A percentile compares a stretch with the other conserved stretches of the same genome.
phyloP scores from a whole-genome alignment of 495 filamentous ascomycete species.

The Talaromyces borbonicus region DNA sequence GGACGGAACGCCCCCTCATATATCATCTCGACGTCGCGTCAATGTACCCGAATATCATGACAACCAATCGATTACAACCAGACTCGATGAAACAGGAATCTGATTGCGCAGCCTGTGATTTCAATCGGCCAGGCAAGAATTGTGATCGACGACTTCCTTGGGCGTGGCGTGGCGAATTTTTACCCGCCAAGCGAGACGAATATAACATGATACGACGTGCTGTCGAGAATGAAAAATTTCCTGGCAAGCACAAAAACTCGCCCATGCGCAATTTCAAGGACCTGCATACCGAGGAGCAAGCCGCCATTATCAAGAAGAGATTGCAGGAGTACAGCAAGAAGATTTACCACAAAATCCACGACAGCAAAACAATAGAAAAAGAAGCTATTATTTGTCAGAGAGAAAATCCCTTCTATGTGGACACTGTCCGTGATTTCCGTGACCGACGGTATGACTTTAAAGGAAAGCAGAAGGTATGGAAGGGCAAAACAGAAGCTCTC shows the following conservation, averaged over 20 bases:
- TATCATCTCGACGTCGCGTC: slow-evolving; percentile 98
- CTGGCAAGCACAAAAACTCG: slow-evolving; percentile 57
- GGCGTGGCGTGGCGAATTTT: slow-evolving; percentile 96
- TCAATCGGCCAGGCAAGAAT: slow-evolving; percentile 95
- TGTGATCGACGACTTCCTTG: slow-evolving; percentile 93
- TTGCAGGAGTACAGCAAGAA: slow-evolving; percentile 93
- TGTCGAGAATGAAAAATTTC: slow-evolving; percentile 89
- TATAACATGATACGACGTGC: slow-evolving; percentile 98
- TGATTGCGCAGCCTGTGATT: slow-evolving; percentile 94
- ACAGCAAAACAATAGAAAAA: slow-evolving; percentile 82
- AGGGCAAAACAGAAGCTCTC: slow-evolving; percentile 81
- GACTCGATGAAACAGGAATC: slow-evolving; percentile 98
- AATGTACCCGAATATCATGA: slow-evolving; percentile 99
- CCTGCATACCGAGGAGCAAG: slow-evolving; percentile 73
- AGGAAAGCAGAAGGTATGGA: slow-evolving; percentile 96
- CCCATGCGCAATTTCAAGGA: slow-evolving; percentile 72
- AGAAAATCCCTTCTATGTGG: slow-evolving; percentile 97
- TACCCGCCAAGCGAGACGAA: slow-evolving; percentile 91
- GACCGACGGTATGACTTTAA: slow-evolving; percentile 98
- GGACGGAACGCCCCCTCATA: slow-evolving; percentile 79
- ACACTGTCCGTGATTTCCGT: slow-evolving; percentile 90
- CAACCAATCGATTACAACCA: slow-evolving; percentile 92
- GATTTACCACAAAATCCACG: slow-evolving; percentile 99
- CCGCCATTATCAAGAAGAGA: slow-evolving; percentile 70
- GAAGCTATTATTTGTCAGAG: slow-evolving; percentile 98